A percentile compares a stretch with the other conserved stretches of the same genome.
phyloP scores from a whole-genome alignment of 345 rosid species.

The Passiflora organensis region DNA sequence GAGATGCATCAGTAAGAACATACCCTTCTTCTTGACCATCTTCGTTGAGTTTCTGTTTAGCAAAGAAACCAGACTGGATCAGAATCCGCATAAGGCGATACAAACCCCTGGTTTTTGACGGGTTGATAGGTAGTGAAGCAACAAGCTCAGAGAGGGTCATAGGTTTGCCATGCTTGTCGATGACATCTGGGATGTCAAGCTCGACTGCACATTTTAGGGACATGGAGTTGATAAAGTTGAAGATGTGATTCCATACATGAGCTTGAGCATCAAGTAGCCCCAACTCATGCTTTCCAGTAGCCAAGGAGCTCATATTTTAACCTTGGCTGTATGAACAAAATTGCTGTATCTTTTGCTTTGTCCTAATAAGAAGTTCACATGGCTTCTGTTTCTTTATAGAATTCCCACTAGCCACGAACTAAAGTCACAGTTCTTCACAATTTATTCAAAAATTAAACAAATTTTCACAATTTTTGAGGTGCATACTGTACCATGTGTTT shows the following conservation, averaged over 20 bases:
- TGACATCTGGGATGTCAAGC: constrained; percentile 8
- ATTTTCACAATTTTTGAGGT: no score
- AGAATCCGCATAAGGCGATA: constrained; percentile 16
- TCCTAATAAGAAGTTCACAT: neutral
- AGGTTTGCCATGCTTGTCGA: constrained; percentile 11
- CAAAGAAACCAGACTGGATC: constrained; percentile 13
- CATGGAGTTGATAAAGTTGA: constrained; percentile 17
- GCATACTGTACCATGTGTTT: no score
- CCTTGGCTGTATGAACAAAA: neutral
- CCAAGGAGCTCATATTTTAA: neutral
- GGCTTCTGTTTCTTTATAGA: no score
- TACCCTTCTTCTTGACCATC: constrained; percentile 15
- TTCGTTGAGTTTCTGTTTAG: neutral
- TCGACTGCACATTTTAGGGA: constrained; percentile 8
- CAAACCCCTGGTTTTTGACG: neutral
- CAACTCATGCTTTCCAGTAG: neutral
- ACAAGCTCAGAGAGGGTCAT: constrained; percentile 8
- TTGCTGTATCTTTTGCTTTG: neutral
- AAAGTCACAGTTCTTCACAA: no score
- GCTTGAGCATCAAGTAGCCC: constrained; percentile 8
- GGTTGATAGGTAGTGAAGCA: constrained; percentile 4
- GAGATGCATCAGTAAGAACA: constrained; percentile 14
- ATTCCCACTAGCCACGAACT: no score
- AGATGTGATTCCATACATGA: constrained; percentile 8
- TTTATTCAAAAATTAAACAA: no score